These are phyloP conservation scores for Amylostereum areolatum DNA, from an alignment of 1,284 basidiomycete genomes.

Conservation along the genomic window DNA sequence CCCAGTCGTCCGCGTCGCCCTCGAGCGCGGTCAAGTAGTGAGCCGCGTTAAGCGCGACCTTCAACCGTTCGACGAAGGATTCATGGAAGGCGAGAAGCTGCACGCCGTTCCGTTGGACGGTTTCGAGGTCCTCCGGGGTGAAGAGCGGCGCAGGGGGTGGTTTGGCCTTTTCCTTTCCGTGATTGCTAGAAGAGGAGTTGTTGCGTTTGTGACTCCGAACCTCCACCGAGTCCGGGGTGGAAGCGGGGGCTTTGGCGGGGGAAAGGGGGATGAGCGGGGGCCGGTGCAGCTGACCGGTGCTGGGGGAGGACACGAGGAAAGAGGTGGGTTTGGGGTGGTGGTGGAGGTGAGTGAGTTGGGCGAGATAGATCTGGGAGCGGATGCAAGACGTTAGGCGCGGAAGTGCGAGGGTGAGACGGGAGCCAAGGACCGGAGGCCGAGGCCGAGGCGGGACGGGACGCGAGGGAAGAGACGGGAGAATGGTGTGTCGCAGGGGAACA, in stretches of 20 bases:
- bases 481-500: too few species aligned
- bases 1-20: neutral
- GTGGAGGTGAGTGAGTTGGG: slow-evolving; percentile 22
- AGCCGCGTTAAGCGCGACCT: neutral
- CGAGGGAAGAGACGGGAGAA: neutral
- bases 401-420: too few species aligned
- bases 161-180: slow-evolving; percentile 4
- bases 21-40: neutral
- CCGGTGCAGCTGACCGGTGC: slow-evolving; percentile 19
- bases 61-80: slow-evolving; percentile 1
- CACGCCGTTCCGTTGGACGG: slow-evolving; percentile 4
- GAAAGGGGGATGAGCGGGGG: slow-evolving; percentile 17
- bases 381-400: too few species aligned
- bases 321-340: slow-evolving; percentile 12
- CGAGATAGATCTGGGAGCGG: slow-evolving; percentile 30
- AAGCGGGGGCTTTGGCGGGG: slow-evolving; percentile 8
- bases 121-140: neutral
- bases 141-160: neutral
- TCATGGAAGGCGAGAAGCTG: slow-evolving; percentile 4
- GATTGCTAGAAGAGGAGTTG: neutral
- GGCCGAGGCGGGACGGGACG: neutral
- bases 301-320: slow-evolving; percentile 13
- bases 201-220: slow-evolving; percentile 4
- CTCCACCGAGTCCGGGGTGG: slow-evolving; percentile 11
- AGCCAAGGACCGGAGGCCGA: too few species aligned